Evolutionary conservation across 2,329 filamentous ascomycete species (phyloP).

Genomic region (Chaetomium sp.): DNA sequence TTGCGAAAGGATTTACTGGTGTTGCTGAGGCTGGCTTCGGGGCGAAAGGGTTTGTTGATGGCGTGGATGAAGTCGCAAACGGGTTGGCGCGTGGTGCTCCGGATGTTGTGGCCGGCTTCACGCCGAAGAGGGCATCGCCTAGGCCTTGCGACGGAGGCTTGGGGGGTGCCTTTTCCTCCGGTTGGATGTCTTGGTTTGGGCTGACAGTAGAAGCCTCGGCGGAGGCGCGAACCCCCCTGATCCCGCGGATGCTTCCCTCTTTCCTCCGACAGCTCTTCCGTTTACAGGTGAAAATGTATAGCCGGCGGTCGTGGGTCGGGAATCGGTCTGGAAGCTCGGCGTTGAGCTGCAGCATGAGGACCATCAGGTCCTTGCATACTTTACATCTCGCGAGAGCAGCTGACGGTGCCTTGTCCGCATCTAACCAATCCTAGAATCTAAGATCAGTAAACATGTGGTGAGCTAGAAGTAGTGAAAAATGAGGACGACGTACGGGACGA

Average conservation of each 20-base stretch:
- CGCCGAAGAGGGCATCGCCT: slow-evolving; percentile 71
- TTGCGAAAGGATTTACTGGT: slow-evolving; percentile 50
- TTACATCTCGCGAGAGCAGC: slow-evolving; percentile 81
- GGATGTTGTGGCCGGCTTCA: slow-evolving; percentile 49
- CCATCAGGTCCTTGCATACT: slow-evolving; percentile 81
- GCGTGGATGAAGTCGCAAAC: slow-evolving; percentile 33
- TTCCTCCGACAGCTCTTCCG: slow-evolving; percentile 78
- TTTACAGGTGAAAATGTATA: slow-evolving; percentile 85
- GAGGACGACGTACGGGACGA: slow-evolving; percentile 67
- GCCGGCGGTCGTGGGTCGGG: slow-evolving; percentile 79
- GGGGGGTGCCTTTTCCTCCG: slow-evolving; percentile 39
- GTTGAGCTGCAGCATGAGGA: slow-evolving; percentile 85
- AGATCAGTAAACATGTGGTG: slow-evolving; percentile 28
- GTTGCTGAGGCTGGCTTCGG: slow-evolving; percentile 40
- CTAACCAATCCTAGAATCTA: slow-evolving; percentile 73
- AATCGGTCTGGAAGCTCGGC: slow-evolving; percentile 86
- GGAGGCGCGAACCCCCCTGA: slow-evolving; percentile 68
- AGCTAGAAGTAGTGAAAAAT: not conserved
- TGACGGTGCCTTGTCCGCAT: slow-evolving; percentile 69
- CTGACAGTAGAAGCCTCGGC: slow-evolving; percentile 36
- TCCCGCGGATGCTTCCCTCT: slow-evolving; percentile 74
- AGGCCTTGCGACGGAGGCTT: slow-evolving; percentile 49
- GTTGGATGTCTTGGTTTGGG: slow-evolving; percentile 37
- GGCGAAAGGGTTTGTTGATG: slow-evolving; percentile 52
- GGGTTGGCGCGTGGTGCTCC: slow-evolving; percentile 29